These are phyloP conservation scores for Sequoia sempervirens DNA, from an alignment of 75 land plant species.

Conservation along the genomic window DNA sequence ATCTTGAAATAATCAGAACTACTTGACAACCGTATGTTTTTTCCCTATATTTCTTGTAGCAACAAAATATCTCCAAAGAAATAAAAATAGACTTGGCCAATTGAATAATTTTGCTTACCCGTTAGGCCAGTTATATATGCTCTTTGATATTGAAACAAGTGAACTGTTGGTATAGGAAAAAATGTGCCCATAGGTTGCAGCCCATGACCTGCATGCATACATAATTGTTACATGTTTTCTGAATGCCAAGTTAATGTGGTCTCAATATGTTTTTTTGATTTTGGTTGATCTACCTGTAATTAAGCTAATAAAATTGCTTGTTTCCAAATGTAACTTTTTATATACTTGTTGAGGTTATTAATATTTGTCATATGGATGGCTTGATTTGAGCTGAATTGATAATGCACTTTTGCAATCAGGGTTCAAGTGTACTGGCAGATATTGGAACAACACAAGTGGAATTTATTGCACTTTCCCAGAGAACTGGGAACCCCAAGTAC, in stretches of 20 bases:
- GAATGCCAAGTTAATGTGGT: neutral
- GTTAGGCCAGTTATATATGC: neutral
- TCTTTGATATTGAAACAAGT: neutral
- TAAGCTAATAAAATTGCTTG: neutral
- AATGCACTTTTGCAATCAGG: constrained; percentile 32
- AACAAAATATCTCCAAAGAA: neutral
- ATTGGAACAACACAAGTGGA: constrained; percentile 92
- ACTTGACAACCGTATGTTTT: neutral
- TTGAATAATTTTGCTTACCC: neutral
- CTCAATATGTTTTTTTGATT: neutral
- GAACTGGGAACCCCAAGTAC: constrained; percentile 84
- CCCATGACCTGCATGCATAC: neutral
- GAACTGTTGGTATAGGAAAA: neutral
- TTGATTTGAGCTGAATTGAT: neutral
- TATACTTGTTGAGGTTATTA: neutral
- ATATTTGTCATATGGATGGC: neutral
- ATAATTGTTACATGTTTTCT: neutral
- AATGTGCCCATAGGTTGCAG: neutral
- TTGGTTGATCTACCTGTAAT: neutral
- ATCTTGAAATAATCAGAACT: neutral
- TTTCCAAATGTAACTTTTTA: neutral
- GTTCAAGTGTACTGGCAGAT: constrained; percentile 85
- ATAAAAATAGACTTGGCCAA: neutral
- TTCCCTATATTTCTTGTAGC: neutral
- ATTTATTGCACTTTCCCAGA: constrained; percentile 84